Evolutionary conservation across 75 land plant genomes (phyloP), one percentile per base, ranked within the genome.

Genomic region (Adiantum capillusveneris): DNA sequence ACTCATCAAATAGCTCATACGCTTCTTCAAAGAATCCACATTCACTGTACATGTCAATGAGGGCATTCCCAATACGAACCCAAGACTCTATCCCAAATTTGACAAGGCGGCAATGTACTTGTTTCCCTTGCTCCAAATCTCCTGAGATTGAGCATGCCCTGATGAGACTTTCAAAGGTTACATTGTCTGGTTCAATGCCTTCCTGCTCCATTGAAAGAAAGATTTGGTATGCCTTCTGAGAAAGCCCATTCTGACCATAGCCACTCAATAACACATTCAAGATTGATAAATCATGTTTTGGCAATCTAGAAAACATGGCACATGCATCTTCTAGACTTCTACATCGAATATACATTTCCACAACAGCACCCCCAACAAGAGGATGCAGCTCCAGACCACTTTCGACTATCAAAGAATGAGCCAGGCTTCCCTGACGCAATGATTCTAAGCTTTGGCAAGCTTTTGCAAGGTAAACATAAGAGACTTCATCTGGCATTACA

Each of bases 311-410:
- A 62, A 76, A 76, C 1, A 71, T 51, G 12, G 61, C 51, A 5
- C 41, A 41, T 12, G 79, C 74, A 29, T 70, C 60, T 6, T 66
- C 74, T n/a, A 69, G 28, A 11, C 48, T 42, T 29, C 76, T 68
- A 49, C 66, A 74, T 68, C 79, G 80, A 5, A 77, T 67, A 62
- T 82, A 83, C 79, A 86, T 68, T 16, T 80, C 83, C 7, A 86
- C 59, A 31, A 83, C 70, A 1, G 83, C 72, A 63, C 67, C 67
- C 16, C 73, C 79, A 7, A 83, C 70, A 63, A 58, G 74, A 63
- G 63, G 51, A 53, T 82, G 75, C 13, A 44, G 44, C 27, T 50
- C 61, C 14, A 73, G 58, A 18, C 80, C 83, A 58, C 18, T 62
- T 56, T 77, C 77, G 7, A 75, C 59, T 11, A 58, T 74, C 37